Conservation (phyloP, 352 stramenopile genomes). For the Phytophthora meadii region DNA sequence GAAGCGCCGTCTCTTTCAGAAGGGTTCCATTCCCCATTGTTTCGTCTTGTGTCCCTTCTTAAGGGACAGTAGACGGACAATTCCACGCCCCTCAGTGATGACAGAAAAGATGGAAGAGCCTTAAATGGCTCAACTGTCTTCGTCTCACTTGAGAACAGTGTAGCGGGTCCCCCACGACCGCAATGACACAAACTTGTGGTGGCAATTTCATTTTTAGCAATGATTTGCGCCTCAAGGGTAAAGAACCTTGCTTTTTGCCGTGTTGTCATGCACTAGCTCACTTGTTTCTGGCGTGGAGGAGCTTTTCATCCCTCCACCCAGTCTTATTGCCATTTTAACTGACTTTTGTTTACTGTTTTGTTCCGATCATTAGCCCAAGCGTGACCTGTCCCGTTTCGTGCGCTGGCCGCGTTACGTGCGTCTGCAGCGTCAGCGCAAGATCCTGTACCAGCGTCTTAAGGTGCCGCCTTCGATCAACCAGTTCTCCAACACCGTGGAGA, state of each 20-base stretch:
- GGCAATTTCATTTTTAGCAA: constrained; percentile 55
- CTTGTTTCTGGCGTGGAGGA: constrained; percentile 23
- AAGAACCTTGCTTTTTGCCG: constrained; percentile 52
- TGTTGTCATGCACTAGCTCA: constrained; percentile 42
- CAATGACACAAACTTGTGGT: constrained; percentile 94
- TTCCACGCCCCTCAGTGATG: constrained; percentile 34
- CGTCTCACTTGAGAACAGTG: constrained; percentile 48
- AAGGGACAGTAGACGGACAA: constrained; percentile 12
- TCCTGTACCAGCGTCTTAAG: constrained; percentile 99
- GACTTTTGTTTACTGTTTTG: constrained; percentile 16
- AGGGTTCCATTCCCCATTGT: constrained; percentile 19
- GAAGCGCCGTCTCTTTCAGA: constrained; percentile 28
- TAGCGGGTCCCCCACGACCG: constrained; percentile 91
- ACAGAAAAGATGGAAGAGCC: constrained; percentile 1
- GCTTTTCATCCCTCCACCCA: constrained; percentile 11
- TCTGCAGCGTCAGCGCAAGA: constrained; percentile 98
- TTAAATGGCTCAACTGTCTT: neutral
- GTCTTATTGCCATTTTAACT: constrained; percentile 14
- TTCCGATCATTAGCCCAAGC: constrained; percentile 78
- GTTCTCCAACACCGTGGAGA: constrained; percentile 98
- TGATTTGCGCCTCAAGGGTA: constrained; percentile 79
- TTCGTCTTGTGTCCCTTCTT: constrained; percentile 6
- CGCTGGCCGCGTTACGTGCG: constrained; percentile 99
- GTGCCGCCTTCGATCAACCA: constrained; percentile 99
- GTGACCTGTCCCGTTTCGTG: constrained; percentile 98